Conservation (phyloP, 129 eudicot genomes). For the Lonicera japonica region DNA sequence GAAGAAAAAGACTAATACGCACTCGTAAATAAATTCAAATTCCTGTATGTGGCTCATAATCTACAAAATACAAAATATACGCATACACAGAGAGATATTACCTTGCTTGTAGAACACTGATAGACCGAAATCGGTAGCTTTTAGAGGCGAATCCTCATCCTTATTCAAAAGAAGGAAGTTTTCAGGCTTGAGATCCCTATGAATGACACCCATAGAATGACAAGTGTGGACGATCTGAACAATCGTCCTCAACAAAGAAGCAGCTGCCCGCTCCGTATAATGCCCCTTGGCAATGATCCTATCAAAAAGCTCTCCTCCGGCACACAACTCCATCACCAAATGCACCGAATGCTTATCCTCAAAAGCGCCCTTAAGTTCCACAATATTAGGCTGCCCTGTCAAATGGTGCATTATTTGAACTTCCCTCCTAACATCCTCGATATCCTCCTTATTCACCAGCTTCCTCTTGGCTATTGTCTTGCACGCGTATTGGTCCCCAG, state of each 20-base stretch:
- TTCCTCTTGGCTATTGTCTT: slow-evolving; percentile 84
- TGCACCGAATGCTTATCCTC: slow-evolving; percentile 87
- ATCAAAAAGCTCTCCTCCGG: slow-evolving; percentile 86
- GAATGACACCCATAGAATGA: slow-evolving; percentile 91
- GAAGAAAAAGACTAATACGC: no score
- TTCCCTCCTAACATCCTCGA: slow-evolving; percentile 87
- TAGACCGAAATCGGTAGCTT: slow-evolving; percentile 83
- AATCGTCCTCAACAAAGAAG: slow-evolving; percentile 69
- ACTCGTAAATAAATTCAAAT: no score
- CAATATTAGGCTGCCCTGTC: slow-evolving; percentile 71
- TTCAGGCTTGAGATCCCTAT: slow-evolving; percentile 88
- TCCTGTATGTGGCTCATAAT: no score
- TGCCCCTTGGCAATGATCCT: slow-evolving; percentile 84
- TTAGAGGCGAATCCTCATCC: slow-evolving; percentile 75
- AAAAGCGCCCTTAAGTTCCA: slow-evolving; percentile 79
- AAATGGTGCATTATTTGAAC: slow-evolving; percentile 89
- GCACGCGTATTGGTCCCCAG: slow-evolving; percentile 69
- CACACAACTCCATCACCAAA: slow-evolving; percentile 90
- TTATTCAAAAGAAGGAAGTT: slow-evolving; percentile 71
- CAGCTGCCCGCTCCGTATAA: slow-evolving; percentile 82
- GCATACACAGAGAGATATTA: background rate
- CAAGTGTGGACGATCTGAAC: slow-evolving; percentile 85
- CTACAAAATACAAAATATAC: no score
- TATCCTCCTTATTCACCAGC: slow-evolving; percentile 75
- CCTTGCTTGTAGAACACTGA: slow-evolving; percentile 89